A percentile compares a stretch with the other conserved stretches of the same genome.
Evolutionary conservation across 805 yeast genomes (phyloP).

Genomic region (Metschnikowia sp.): DNA sequence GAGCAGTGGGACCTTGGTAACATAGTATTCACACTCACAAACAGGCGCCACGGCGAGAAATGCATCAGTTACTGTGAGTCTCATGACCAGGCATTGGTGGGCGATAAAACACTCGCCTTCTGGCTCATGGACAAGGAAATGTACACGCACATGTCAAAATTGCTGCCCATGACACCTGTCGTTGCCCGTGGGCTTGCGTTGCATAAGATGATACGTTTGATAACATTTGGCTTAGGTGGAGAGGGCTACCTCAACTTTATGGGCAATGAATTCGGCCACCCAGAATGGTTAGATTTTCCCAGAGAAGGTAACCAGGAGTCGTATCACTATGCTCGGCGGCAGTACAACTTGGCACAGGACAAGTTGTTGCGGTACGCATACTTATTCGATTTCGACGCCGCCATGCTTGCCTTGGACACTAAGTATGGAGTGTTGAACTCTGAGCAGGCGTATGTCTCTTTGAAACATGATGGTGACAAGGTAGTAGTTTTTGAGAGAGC

Average conservation of each 20-base stretch:
- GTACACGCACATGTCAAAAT: slow-evolving; percentile 90
- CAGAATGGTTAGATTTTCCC: slow-evolving; percentile 98
- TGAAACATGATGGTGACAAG: slow-evolving; percentile 87
- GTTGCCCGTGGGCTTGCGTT: slow-evolving; percentile 87
- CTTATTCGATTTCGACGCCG: slow-evolving; percentile 77
- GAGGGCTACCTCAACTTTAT: slow-evolving; percentile 95
- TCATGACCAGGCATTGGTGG: slow-evolving; percentile 96
- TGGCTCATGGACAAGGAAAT: slow-evolving; percentile 99
- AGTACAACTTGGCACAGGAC: slow-evolving; percentile 83
- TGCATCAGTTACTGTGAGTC: slow-evolving; percentile 92
- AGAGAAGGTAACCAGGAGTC: slow-evolving; percentile 83
- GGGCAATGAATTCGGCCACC: slow-evolving; percentile 98
- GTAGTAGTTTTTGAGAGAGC: slow-evolving; percentile 86
- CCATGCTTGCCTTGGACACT: slow-evolving; percentile 75
- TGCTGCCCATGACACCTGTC: slow-evolving; percentile 69
- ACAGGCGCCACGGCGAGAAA: slow-evolving; percentile 82
- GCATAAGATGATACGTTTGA: slow-evolving; percentile 84
- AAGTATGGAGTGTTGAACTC: slow-evolving; percentile 66
- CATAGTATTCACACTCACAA: slow-evolving; percentile 78
- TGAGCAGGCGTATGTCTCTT: slow-evolving; percentile 77
- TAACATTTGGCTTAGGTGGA: slow-evolving; percentile 92
- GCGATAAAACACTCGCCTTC: slow-evolving; percentile 93
- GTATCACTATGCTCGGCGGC: slow-evolving; percentile 92
- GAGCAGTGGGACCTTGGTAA: slow-evolving; percentile 89
- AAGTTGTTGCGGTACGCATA: slow-evolving; percentile 73